Base-by-base conservation (phyloP, 805 yeast species). In the Monosporozyma siamensis region DNA sequence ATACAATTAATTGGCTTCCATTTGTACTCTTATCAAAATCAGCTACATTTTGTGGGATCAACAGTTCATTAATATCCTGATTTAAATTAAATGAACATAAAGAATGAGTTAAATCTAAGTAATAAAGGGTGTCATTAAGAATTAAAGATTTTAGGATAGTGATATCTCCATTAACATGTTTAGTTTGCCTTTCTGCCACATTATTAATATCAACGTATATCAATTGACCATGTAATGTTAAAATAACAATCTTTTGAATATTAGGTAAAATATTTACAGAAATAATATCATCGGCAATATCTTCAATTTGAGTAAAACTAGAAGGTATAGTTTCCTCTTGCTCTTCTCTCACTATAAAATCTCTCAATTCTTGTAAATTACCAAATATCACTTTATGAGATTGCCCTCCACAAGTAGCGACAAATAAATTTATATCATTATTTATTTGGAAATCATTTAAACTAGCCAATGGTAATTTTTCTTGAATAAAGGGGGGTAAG, bases 381-480 rank as follows among this genome's bases (percentile, higher is more conserved):
- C 71, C 74, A 10, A 69, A 40, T 2, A 64, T 63, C 14, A 70
- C 49, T 30, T 53, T 53, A 4, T 48, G 49, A 4, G 38, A 21
- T 15, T 29, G 20, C 6, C 32, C 32, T 20, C 63, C 56, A 38
- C 70, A 66, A 4, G 70, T 65, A 3, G 72, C 70, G 1, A 67
- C 69, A 49, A 62, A 65, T 10, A 65, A 32, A 1, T 59, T 54
- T 7, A 43, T 43, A 1, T 41, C 47, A 38, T 66, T 62, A 15
- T 66, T 64, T 37, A 69, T 66, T 12, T 65, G 62, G 8, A 73
- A 54, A 39, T 71, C 64, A 17, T 61, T 62, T 34, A 59, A 43
- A 23, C 44, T 58, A 41, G 58, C 63, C 57, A 47, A 69, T 14
- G 65, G 71, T 40, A 56, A 43, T 15, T 44, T 48, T 48, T 71